These are phyloP conservation scores for Phanerodontia chrysosporium DNA, from an alignment of 768 basidiomycete species.

Conservation along the genomic window DNA sequence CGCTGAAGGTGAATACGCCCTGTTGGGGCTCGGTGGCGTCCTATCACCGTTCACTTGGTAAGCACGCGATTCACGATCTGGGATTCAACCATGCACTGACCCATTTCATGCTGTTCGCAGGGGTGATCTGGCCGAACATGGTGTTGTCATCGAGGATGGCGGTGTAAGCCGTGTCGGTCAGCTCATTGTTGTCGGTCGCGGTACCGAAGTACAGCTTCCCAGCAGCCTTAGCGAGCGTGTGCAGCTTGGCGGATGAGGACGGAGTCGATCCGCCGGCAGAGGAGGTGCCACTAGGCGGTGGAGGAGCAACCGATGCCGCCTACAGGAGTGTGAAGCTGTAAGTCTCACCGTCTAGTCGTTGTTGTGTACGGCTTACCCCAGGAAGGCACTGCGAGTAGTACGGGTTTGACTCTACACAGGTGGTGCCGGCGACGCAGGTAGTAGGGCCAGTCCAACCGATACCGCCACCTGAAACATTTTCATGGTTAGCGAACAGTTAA, in stretches of 20 bases:
- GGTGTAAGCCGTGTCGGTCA: constrained; percentile 39
- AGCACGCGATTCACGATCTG: not conserved
- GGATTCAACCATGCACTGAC: constrained; percentile 20
- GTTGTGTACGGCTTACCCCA: constrained; percentile 5
- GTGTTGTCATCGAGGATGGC: constrained; percentile 33
- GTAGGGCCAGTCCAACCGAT: constrained; percentile 33
- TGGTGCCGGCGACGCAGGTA: constrained; percentile 37
- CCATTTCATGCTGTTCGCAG: constrained; percentile 57
- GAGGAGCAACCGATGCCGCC: not conserved
- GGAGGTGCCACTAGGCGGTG: constrained; percentile 4
- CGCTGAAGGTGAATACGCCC: constrained; percentile 42
- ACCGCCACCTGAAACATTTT: constrained; percentile 24
- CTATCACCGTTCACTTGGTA: constrained; percentile 24
- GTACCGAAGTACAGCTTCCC: constrained; percentile 48
- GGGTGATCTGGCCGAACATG: constrained; percentile 44
- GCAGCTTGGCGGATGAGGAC: constrained; percentile 17
- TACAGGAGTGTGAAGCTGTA: not conserved
- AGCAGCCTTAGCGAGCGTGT: constrained; percentile 35
- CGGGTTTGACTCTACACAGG: constrained; percentile 34
- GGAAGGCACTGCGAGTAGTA: constrained; percentile 46
- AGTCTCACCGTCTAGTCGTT: not conserved
- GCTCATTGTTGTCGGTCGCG: constrained; percentile 45
- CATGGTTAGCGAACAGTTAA: not conserved
- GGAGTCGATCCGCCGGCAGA: constrained; percentile 15
- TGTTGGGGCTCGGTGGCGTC: constrained; percentile 49